Evolutionary conservation across 805 yeast genomes (phyloP), one percentile per base, ranked within the genome.

Genomic region (Wickerhamiella slavikovae): DNA sequence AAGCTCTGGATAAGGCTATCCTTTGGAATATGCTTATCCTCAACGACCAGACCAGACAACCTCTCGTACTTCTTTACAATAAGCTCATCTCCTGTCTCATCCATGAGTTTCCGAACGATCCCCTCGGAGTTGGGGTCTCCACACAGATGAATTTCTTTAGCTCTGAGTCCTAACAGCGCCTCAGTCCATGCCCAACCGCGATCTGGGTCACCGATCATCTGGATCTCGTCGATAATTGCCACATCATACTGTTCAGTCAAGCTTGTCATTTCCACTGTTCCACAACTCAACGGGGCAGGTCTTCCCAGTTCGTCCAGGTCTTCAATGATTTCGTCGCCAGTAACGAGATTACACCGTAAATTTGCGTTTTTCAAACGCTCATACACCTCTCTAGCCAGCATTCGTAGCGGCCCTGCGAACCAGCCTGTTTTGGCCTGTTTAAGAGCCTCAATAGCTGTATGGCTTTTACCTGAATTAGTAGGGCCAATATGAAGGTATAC

Each of bases 401-500:
- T 58, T 35, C 99, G 60, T 27, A 89, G 55, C 0, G 99, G 99
- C 1, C 96, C 96, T 0, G 96, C 96, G 51, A 73, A 89, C 39
- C 75, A 77, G 0, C 98, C 98, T 13, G 70, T 62, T 19, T 68
- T 59, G 11, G 80, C 69, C 14, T 50, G 43, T 40, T 70, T 70
- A 28, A 89, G 58, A 32, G 68, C 61, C 41, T 74, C 60, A 27
- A 89, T 54, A 0, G 96, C 93, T 28, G 66, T 64, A 45, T 78
- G 77, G 0, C 96, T 89, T 44, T 89, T 89, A 9, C 99, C 99
- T 39, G 89, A 72, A 48, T 89, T 89, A 0, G 99, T 89, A 1
- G 99, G 98, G 0, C 99, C 99, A 8, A 89, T 78, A 48, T 89
- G 99, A 70, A 89, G 66, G n/a, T 75, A 63, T 28, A 89, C 61